These are phyloP conservation scores for Backusella tarrabulga DNA, from an alignment of 192 early-diverging fungal species.

Conservation along the genomic window DNA sequence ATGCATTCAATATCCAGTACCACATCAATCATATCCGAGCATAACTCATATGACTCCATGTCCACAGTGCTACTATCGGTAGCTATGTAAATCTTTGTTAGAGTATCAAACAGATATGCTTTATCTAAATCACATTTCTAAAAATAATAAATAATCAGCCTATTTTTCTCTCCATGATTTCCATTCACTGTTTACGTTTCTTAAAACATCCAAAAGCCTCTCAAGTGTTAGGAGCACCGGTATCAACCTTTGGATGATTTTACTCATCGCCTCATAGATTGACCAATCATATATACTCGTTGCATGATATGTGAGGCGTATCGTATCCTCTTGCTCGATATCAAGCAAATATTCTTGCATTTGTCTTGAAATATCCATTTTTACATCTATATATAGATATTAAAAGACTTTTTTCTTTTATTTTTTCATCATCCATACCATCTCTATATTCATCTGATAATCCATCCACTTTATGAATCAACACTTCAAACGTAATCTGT, in stretches of 20 bases:
- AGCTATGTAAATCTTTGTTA: constrained; percentile 92
- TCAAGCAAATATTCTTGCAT: constrained; percentile 85
- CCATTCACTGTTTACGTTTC: constrained; percentile 62
- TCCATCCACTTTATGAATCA: constrained; percentile 97
- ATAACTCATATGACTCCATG: constrained; percentile 87
- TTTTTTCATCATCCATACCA: constrained; percentile 82
- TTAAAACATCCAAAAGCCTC: constrained; percentile 90
- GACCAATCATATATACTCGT: constrained; percentile 94
- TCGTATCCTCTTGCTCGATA: constrained; percentile 64
- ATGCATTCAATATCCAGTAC: constrained; percentile 80
- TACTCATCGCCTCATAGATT: constrained; percentile 92
- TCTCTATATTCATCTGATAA: constrained; percentile 94
- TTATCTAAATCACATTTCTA: constrained; percentile 96
- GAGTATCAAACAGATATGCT: constrained; percentile 89
- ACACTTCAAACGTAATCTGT: constrained; percentile 87
- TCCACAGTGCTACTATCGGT: constrained; percentile 92
- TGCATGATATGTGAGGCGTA: constrained; percentile 80
- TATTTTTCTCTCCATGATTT: too few relatives aligned
- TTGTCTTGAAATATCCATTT: constrained; percentile 90
- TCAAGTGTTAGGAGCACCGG: constrained; percentile 80
- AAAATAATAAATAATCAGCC: not conserved
- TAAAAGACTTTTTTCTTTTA: constrained; percentile 61
- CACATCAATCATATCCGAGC: constrained; percentile 94
- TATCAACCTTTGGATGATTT: constrained; percentile 91
- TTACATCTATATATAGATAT: constrained; percentile 63